Conservation (phyloP, 805 yeast species). For the Metschnikowia rubicola region DNA sequence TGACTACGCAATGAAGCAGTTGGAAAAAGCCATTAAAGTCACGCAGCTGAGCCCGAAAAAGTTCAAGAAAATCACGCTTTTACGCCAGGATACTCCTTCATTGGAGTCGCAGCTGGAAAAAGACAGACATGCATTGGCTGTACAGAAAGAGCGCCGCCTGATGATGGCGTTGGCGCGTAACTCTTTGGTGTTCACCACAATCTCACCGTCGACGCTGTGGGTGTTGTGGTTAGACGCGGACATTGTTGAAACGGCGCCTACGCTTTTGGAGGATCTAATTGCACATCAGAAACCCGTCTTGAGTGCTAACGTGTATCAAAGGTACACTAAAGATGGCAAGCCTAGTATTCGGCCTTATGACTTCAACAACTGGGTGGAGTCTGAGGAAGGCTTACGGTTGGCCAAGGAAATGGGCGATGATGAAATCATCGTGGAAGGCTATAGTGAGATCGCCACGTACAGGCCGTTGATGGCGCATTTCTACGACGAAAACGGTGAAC, state of each 20-base stretch:
- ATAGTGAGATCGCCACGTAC: constrained; percentile 87
- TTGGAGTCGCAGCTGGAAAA: constrained; percentile 73
- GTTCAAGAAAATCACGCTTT: constrained; percentile 79
- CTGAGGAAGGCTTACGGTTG: constrained; percentile 71
- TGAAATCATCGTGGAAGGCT: constrained; percentile 93
- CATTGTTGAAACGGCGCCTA: constrained; percentile 81
- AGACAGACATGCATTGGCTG: constrained; percentile 83
- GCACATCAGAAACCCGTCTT: constrained; percentile 81
- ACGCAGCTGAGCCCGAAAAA: constrained; percentile 64
- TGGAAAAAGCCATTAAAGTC: constrained; percentile 73
- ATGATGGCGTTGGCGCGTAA: constrained; percentile 95
- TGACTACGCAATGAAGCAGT: constrained; percentile 64
- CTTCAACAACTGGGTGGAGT: constrained; percentile 92
- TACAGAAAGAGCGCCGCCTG: constrained; percentile 84
- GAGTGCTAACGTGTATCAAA: constrained; percentile 91
- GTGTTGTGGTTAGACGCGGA: constrained; percentile 96
- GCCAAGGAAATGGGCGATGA: constrained; percentile 76
- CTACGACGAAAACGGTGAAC: constrained; percentile 64
- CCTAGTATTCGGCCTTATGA: constrained; percentile 82
- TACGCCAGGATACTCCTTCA: constrained; percentile 86
- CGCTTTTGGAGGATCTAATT: constrained; percentile 83
- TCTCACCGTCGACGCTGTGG: constrained; percentile 91
- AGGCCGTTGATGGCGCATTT: constrained; percentile 92
- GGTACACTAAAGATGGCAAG: constrained; percentile 60
- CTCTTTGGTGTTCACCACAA: constrained; percentile 81